Percentiles rank a stretch among this genome's conserved stretches.
These are phyloP conservation scores for Peronospora tabacina DNA, from an alignment of 352 stramenopile species.

Conservation along the genomic window DNA sequence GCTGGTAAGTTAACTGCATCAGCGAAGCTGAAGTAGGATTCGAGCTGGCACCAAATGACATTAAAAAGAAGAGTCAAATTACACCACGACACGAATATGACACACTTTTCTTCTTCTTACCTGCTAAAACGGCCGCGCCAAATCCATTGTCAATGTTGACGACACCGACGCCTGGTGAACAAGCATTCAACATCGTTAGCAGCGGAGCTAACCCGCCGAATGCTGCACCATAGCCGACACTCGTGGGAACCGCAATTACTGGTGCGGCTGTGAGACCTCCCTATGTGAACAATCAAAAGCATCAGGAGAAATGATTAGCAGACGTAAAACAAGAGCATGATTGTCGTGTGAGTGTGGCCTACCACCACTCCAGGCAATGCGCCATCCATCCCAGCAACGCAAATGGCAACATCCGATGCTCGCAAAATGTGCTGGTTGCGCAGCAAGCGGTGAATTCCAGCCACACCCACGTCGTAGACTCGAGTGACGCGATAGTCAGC, in stretches of 20 bases:
- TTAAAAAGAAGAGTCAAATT: not conserved
- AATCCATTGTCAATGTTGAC: slow-evolving; percentile 99
- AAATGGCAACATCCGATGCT: slow-evolving; percentile 90
- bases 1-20: slow-evolving; percentile 7
- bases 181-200: slow-evolving; percentile 97
- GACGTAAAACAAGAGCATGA: too few species aligned
- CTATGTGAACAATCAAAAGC: slow-evolving; percentile 21
- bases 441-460: slow-evolving; percentile 90
- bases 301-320: not conserved
- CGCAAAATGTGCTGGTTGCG: slow-evolving; percentile 80
- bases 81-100: too few species aligned
- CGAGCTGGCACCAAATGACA: slow-evolving; percentile 17
- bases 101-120: slow-evolving; percentile 20
- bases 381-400: slow-evolving; percentile 95
- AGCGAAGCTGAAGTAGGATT: slow-evolving; percentile 22
- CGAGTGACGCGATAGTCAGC: slow-evolving; percentile 74
- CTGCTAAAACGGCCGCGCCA: slow-evolving; percentile 90
- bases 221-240: slow-evolving; percentile 87
- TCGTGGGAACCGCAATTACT: slow-evolving; percentile 88
- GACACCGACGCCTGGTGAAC: slow-evolving; percentile 94
- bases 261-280: slow-evolving; percentile 74
- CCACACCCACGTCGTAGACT: slow-evolving; percentile 92
- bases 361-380: slow-evolving; percentile 95
- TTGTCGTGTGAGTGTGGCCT: slow-evolving; percentile 16
- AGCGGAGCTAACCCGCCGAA: slow-evolving; percentile 90